Conservation (phyloP, 345 rosid genomes). For the Pistacia integerrima region DNA sequence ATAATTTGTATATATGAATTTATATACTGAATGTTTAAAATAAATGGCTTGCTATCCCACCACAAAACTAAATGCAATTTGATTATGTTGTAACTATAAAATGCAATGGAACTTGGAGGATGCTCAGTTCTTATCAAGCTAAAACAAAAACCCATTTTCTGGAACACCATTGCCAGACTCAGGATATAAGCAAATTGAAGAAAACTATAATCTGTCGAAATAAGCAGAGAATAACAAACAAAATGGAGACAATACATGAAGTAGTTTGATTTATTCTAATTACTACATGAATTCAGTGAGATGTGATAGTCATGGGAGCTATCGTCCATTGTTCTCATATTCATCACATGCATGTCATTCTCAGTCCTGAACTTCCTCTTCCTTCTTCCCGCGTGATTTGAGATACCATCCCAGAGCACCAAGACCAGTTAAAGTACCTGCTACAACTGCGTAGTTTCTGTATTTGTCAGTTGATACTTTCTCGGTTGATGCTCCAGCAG, state of each 20-base stretch:
- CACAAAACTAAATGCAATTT: not conserved
- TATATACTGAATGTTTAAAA: too few relatives aligned
- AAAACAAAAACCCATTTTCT: not conserved
- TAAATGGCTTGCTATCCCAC: not conserved
- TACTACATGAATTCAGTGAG: not conserved
- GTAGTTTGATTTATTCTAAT: slow-evolving; percentile 20
- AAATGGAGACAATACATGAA: not conserved
- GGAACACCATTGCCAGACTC: not conserved
- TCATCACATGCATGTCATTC: not conserved
- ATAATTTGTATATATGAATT: too few relatives aligned
- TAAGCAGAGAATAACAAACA: not conserved
- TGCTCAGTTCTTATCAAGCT: not conserved
- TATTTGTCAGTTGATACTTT: slow-evolving; percentile 73
- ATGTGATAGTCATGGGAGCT: not conserved
- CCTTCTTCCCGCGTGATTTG: slow-evolving; percentile 69
- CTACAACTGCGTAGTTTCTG: slow-evolving; percentile 84
- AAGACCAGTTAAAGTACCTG: slow-evolving; percentile 56
- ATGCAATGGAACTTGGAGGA: not conserved
- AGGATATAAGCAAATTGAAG: not conserved
- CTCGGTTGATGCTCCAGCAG: slow-evolving; percentile 53
- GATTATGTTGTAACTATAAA: not conserved
- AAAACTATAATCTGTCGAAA: not conserved
- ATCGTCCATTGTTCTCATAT: not conserved
- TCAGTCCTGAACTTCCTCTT: slow-evolving; percentile 65
- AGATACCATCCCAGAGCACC: slow-evolving; percentile 94